Evolutionary conservation across 768 basidiomycete genomes (phyloP).

Genomic region (Clitopilus hobsonii): DNA sequence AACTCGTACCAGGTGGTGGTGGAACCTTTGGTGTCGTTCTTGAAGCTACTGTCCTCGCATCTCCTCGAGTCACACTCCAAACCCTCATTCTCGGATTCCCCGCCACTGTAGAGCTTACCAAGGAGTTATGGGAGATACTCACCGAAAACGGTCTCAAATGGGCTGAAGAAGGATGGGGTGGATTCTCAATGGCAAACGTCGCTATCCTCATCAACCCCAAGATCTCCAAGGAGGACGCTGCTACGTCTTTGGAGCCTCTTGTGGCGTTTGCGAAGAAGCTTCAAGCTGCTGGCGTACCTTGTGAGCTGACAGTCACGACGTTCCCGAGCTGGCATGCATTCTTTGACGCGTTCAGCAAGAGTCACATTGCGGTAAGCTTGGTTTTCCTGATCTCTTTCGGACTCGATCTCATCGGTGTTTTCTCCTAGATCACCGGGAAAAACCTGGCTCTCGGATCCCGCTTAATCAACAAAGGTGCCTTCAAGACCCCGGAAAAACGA

Average conservation of each 20-base stretch:
- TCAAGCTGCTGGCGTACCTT: conserved; percentile 17
- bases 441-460: conserved; percentile 40
- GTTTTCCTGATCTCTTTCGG: background rate
- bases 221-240: conserved; percentile 28
- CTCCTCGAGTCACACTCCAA: conserved; percentile 30
- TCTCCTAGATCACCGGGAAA: conserved; percentile 29
- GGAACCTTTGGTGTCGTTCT: conserved; percentile 43
- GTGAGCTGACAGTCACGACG: conserved; percentile 27
- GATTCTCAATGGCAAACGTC: conserved; percentile 30
- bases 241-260: conserved; percentile 36
- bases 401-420: background rate
- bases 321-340: conserved; percentile 38
- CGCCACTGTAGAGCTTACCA: conserved; percentile 19
- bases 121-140: conserved; percentile 30
- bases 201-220: conserved; percentile 43
- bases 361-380: conserved; percentile 32
- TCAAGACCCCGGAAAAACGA: conserved; percentile 24
- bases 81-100: conserved; percentile 28
- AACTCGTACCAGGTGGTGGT: conserved; percentile 29
- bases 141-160: conserved; percentile 33
- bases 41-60: conserved; percentile 30
- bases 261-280: conserved; percentile 28
- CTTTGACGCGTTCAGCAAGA: conserved; percentile 30
- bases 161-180: conserved; percentile 47
- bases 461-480: conserved; percentile 34